Base-by-base conservation (phyloP, 306 rosid genomes). In the Biancaea sappan region DNA sequence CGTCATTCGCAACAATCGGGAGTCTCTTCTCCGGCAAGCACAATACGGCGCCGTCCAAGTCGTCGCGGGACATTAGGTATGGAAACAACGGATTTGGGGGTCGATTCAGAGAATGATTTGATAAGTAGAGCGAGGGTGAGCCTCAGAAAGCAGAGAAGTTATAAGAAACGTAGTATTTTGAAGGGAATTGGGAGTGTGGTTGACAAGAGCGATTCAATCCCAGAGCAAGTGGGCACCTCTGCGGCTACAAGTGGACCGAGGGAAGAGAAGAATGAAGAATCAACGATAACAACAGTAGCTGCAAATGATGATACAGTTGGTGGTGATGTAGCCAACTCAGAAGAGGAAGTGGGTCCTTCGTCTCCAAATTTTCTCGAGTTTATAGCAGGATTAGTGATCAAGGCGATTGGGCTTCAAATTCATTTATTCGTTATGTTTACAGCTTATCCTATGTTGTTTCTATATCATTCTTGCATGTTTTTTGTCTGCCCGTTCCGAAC, bases 351-450 rank as follows among this genome's bases (percentile, higher is more conserved):
- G 69, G 47, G 28, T 29, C 85, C 62, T 73, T 74, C 87, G 15
- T 77, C 89, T 5, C 77, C 68, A 26, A 82, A 79, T 76, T 40
- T 34, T 26, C 95, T 90, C 12, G 75, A 83, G 16, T 85, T 26
- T 16, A 44, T 84, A 38, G 86, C 88, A 2, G 93, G 86, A 11
- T 76, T 92, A 74, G 75, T 91, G 46, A 84, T 91, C 50, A 86
- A 82, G 65, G 89, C 88, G 79, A 82, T 88, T 48, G 79, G 74
- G 73, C 63, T 87, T 47, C 97, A 94, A 79, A 68, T 91, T 37
- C 82, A 79, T 40, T 12, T 84, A 68, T 85, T 94, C 41, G 10
- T 87, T 79, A 28, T 74, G 54, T 83, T 89, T 9, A 8, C 80
- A 0, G 88, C 90, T 5, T 82, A 72, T 16, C 98, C 98, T 57